These are phyloP conservation scores for Exidia glandulosa DNA, from an alignment of 768 basidiomycete genomes.

Conservation along the genomic window DNA sequence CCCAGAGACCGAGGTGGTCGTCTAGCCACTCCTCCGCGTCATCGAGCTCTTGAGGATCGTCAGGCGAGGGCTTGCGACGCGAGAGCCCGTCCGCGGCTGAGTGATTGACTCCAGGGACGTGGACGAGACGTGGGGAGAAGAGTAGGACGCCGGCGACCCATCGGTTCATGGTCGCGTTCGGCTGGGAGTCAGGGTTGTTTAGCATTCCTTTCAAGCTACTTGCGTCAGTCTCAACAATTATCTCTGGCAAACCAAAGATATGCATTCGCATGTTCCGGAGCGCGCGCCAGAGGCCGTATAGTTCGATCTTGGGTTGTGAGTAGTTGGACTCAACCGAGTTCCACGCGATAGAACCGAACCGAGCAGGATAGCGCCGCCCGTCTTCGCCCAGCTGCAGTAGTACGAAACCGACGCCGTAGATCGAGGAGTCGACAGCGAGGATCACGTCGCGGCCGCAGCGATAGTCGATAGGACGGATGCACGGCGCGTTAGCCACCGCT, in stretches of 20 bases:
- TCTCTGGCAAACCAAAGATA: neutral
- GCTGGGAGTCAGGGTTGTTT: constrained; percentile 4
- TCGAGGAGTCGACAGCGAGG: constrained; percentile 16
- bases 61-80: constrained; percentile 1
- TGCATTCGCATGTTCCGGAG: constrained; percentile 1
- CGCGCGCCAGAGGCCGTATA: constrained; percentile 15
- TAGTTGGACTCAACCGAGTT: constrained; percentile 16
- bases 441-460: constrained; percentile 7
- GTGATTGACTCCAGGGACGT: constrained; percentile 20
- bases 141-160: constrained; percentile 4
- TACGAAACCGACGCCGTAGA: constrained; percentile 15
- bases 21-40: neutral
- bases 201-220: constrained; percentile 6
- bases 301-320: constrained; percentile 17
- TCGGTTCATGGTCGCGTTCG: constrained; percentile 4
- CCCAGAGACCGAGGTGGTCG: neutral
- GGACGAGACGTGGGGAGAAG: constrained; percentile 15
- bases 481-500: constrained; percentile 14
- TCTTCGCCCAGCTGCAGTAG: constrained; percentile 15
- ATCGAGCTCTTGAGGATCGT: neutral
- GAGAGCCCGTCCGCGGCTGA: constrained; percentile 15
- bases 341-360: constrained; percentile 29
- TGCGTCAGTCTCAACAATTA: constrained; percentile 7
- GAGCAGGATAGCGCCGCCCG: constrained; percentile 13
- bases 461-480: constrained; percentile 25